phyloP scores from a whole-genome alignment of 768 basidiomycete species.

The Serendipita sp. region DNA sequence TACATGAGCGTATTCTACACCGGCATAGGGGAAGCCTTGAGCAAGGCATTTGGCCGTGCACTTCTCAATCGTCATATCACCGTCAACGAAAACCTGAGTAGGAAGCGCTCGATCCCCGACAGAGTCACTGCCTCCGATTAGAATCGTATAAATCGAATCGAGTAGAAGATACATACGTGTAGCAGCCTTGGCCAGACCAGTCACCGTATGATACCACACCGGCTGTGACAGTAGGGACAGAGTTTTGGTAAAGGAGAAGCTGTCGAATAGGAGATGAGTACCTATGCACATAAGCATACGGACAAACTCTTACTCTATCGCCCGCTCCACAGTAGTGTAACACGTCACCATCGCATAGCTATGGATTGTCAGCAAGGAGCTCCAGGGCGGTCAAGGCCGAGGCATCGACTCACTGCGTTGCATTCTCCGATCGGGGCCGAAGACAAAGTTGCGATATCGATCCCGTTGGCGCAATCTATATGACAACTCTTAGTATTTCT shows the following conservation, averaged over 20 bases:
- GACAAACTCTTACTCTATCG: neutral
- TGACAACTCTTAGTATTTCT: too few species aligned
- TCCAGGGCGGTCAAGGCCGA: too few species aligned
- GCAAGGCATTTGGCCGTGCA: slow-evolving; percentile 33
- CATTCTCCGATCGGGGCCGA: neutral
- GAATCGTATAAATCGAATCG: neutral
- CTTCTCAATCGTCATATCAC: slow-evolving; percentile 31
- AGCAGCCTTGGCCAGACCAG: neutral
- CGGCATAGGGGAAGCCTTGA: slow-evolving; percentile 26
- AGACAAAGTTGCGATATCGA: neutral
- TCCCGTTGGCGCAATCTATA: neutral
- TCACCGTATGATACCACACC: too few species aligned
- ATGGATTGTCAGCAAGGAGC: neutral
- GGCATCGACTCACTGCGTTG: too few species aligned
- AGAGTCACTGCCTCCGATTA: neutral
- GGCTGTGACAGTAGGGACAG: neutral
- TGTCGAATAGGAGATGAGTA: neutral
- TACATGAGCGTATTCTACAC: slow-evolving; percentile 32
- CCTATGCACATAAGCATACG: neutral
- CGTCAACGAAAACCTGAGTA: slow-evolving; percentile 18
- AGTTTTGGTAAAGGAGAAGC: neutral
- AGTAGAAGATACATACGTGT: neutral
- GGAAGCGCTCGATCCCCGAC: neutral
- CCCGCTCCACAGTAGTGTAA: neutral
- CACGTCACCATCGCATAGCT: neutral